Evolutionary conservation across 192 early-diverging fungal species (phyloP), one percentile per base, ranked within the genome.

Genomic region (Chytriomyces confervae): DNA sequence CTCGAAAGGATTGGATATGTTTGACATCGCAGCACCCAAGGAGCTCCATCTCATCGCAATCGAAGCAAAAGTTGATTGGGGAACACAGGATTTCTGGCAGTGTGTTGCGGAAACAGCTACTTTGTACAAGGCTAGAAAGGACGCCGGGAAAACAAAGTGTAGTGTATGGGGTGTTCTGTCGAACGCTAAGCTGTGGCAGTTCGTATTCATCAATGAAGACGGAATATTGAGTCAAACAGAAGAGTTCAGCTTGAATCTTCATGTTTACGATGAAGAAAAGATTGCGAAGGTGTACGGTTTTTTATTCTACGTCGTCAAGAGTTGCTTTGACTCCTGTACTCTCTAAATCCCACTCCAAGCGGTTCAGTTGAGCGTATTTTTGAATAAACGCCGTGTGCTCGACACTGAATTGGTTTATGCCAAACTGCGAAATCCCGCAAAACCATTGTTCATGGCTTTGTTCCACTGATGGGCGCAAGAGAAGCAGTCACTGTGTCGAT

Each of bases 61-160:
- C 20, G 80, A 82, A 66, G 81, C 81, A 11, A 81, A 83, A 61
- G 43, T 23, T 6, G 68, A 69, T 16, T 83, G 63, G 61, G 48
- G 61, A 6, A 48, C 46, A 60, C n/a, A 81, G 6, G 81, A 83
- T 57, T 44, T 80, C n/a, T 80, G 81, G 76, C 82, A 78, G 61
- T 83, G 76, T 43, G 76, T 83, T 5, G 82, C 82, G 8, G 75
- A 83, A 62, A 76, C 76, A 5, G 81, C 81, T 53, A 50, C 82
- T 20, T 69, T 84, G 20, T 82, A 83, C 66, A 83, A 83, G 68
- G 50, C 68, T 20, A 75, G 75, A 27, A 61, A 73, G 61, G 76
- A 79, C 45, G 82, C 81, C 8, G 79, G 79, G 43, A 82, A 83
- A 49, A 23, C 50, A 48, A 82, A 84, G 2, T 50, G 72, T 29